Evolutionary conservation across 805 yeast species (phyloP), one percentile per base, ranked within the genome.

Genomic region (Blastobotrys peoriensis): DNA sequence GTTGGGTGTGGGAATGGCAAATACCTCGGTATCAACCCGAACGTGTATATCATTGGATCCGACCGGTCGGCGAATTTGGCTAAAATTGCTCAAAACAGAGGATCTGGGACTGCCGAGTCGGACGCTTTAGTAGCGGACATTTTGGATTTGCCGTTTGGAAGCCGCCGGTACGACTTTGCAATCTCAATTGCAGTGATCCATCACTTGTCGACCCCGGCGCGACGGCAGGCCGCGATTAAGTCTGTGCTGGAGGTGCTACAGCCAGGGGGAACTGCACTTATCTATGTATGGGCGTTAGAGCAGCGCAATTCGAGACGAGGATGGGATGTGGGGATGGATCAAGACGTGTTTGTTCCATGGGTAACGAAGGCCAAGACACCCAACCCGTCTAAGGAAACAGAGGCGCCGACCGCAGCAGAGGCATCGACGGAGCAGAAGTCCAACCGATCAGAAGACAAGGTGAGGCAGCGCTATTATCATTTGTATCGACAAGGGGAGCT

Each of bases 1-100:
- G 86, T 91, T 17, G 98, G 98, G 0, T 91, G 98, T 63, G 98
- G 98, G 2, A 93, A 93, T 61, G 98, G 98, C 2, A 93, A 93
- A 60, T 93, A 93, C 60, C 62, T 91, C 34, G 75, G 74, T 1
- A 74, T 88, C 9, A 89, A 91, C 62, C 69, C 74, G 5, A 71
- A 83, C 37, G 62, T 91, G 3, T 81, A 62, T 56, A 72, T 89
- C 22, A 61, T 91, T 15, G 98, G 96, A 0, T 69, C 77, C 20
- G 73, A 69, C 48, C 44, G 69, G 33, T 64, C 66, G 1, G 44
- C 46, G 3, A 60, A 62, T 41, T 55, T 66, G n/a, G 53, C 59
- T 9, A 50, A 54, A 42, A 33, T 78, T 73, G 43, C 68, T 4
- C 64, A 65, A 38, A 72, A 68, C 17, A 60, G 73, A 28, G 63